Base-by-base conservation (phyloP, 495 filamentous ascomycete genomes). In the Trichoderma parareesei region DNA sequence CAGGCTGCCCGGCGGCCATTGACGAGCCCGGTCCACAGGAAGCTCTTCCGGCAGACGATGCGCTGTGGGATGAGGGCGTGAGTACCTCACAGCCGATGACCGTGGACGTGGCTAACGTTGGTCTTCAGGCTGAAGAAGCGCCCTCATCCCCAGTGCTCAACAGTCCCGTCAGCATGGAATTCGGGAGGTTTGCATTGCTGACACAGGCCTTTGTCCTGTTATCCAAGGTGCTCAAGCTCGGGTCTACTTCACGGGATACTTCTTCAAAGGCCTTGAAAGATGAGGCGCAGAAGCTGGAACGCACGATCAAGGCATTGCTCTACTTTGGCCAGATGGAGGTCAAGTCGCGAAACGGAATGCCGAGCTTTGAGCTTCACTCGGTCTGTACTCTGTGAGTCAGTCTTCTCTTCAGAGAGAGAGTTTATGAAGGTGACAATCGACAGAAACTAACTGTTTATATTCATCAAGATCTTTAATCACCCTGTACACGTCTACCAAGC, bases 181-280 rank as follows among this genome's bases (percentile, higher is more conserved):
- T 49, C 20, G 46, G 46, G n/a, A 49, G 46, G 18, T 49, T 49
- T 49, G 46, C 46, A 49, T n/a, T 49, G n/a, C 20, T 49, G 18
- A 49, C 20, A n/a, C 46, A 49, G 2, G 46, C 46, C 8, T 49
- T 49, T 20, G 46, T 18, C 4, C 46, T 49, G 7, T 2, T 49
- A 18, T 49, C 46, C n/a, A 49, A 49, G 8, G 46, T 49, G 46
- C n/a, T 9, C 2, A 16, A 18, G 18, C 46, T 49, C 46, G 20
- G 5, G 46, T 27, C 46, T n/a, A 16, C 43, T 49, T 49, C 46
- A 20, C 46, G 16, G 8, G 46, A 49, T 0, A 7, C 20, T 9
- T 18, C 46, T 7, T 6, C 46, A 20, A 16, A 49, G 2, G 16
- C 20, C 5, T 20, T 49, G 9, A 49, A 49, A 49, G 46, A 49